Evolutionary conservation across 1,284 basidiomycete genomes (phyloP), one percentile per base, ranked within the genome.

Genomic region (Marasmius fiardii): DNA sequence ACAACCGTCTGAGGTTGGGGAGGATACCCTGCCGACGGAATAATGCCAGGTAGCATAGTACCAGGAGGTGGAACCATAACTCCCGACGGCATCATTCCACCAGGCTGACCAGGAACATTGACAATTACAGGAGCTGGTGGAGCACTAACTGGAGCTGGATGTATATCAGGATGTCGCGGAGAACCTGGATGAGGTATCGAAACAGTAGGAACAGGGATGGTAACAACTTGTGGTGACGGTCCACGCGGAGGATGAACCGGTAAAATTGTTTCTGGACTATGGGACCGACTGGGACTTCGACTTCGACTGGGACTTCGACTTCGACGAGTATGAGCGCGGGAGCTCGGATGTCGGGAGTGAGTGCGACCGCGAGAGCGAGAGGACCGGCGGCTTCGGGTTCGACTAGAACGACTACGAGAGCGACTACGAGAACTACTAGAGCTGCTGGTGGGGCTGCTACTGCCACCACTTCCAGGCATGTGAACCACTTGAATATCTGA

Each of bases 361-460:
- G 20, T 20, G 20, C 20, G 16, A 20, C 18, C 12, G n/a, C 20
- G 43, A 7, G 45, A 51, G 26, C 53, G 28, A 23, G 31, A 26
- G 8, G 45, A 49, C 11, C 21, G 26, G n/a, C 35, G 35, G 35
- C 12, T 12, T 34, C 53, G 53, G 10, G 35, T 5, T 23, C 50
- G 6, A n/a, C 26, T 14, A 1, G 51, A 31, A 11, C 52, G 43
- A 44, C 4, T 43, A 28, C 34, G 49, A 24, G 49, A 23, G 28
- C 28, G 28, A 31, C 5, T 31, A 31, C 28, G 28, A 4, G 28
- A 10, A 31, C 28, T n/a, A n/a, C n/a, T 31, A 8, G 47, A 44
- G 34, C 45, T 65, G 43, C 63, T 59, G 48, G 54, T 54, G n/a
- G n/a, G n/a, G 33, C 61, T 58, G 20, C 60, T 57, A 50, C 55